Base-by-base conservation (phyloP, 345 rosid genomes). In the Populus deltoides region DNA sequence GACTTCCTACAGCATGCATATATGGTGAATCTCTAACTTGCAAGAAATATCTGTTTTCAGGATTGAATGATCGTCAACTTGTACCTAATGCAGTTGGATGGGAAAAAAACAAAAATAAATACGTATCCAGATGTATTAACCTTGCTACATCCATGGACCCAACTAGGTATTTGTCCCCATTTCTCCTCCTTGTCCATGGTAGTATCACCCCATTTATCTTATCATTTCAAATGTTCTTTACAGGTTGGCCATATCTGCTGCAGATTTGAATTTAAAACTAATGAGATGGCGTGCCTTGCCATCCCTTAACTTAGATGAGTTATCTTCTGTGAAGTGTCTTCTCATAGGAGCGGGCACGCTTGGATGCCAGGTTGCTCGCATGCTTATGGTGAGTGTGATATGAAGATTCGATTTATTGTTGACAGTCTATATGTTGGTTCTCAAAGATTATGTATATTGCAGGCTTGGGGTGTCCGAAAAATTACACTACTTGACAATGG, bases 221-320 rank as follows among this genome's bases (percentile, higher is more conserved):
- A 85, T 57, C 45, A 38, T 47, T 31, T 82, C 67, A 68, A 6
- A 31, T 80, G 1, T 6, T 79, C 55, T 65, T 75, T 72, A 29
- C 87, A 95, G 99, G 87, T 86, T 96, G 83, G 98, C 98, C 59
- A 73, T 90, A 84, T 88, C 98, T 70, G 97, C 99, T 2, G 93
- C 94, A 69, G 99, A 93, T 87, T 89, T 96, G 85, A 96, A 96
- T 90, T 86, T 96, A 71, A 96, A 93, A 86, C 76, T 96, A 78
- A 96, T 96, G 98, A 90, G 94, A 82, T 93, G 99, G 99, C 90
- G 97, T 69, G 98, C 96, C 17, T 81, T 93, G 85, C 99, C 99
- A 9, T 93, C 99, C 75, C 92, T 93, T 65, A 77, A 96, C 84
- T 80, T 96, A 80, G 88, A 90, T 62, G 78, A 86, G 53, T 83